Base-by-base conservation (phyloP, 2,329 filamentous ascomycete genomes). In the Bipolaris zeicola region DNA sequence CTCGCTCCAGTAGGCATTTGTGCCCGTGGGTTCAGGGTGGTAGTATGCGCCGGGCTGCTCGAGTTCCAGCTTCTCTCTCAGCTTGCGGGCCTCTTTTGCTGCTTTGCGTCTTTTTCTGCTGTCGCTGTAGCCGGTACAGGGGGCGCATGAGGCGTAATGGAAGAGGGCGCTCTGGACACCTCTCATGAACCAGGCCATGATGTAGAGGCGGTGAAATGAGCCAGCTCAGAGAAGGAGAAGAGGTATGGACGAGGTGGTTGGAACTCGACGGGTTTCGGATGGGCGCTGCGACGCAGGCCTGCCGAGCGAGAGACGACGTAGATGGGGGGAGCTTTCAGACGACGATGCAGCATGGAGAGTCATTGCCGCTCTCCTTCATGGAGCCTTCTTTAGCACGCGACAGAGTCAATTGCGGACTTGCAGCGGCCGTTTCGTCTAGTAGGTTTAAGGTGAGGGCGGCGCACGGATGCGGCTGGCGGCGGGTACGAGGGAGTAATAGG, bases 1-100 rank as follows among this genome's bases (percentile, higher is more conserved):
- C 71, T 95, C 90, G 31, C 84, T 81, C 93, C 93, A 97, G 77
- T 91, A 91, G 11, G 89, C 88, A 69, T 97, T 97, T 26, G 92
- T 96, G 69, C 88, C 89, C 67, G 92, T 95, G 1, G 92, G 90
- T 42, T 87, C 86, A 1, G 89, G 92, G 68, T 97, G 92, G 48
- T 87, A 83, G 75, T 96, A 95, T 10, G 87, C 76, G 38, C 85
- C 86, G 0, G 91, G 90, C 72, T 92, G 86, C 62, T 92, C 86
- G 52, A 83, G 83, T 65, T 89, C 85, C 55, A 87, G 76, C 57
- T 81, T 85, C 43, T 83, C 82, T 73, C 89, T 88, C 64, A 89
- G 85, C 64, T 85, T 81, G 54, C 87, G 83, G 59, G 89, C 87
- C 67, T 83, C 84, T 70, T 86, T 87, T 47, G 90, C 90, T 72